Conservation (phyloP, 495 filamentous ascomycete genomes). For the Neurospora discreta region DNA sequence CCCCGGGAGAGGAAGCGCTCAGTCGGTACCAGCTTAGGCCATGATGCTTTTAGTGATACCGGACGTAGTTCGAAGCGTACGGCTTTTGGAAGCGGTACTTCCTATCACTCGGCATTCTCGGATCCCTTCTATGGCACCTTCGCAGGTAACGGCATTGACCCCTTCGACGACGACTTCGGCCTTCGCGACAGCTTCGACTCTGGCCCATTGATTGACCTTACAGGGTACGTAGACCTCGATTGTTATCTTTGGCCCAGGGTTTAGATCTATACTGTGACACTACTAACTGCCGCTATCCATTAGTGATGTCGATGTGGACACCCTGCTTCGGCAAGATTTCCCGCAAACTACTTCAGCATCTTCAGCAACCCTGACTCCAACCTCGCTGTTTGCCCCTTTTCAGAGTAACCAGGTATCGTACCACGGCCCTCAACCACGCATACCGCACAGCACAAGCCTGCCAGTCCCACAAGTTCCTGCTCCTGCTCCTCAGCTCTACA, state of each 20-base stretch:
- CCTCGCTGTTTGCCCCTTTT: background rate
- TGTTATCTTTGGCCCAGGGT: background rate
- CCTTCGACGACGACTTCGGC: background rate
- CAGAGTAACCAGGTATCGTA: background rate
- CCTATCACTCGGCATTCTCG: background rate
- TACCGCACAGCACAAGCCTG: background rate
- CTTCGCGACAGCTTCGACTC: background rate
- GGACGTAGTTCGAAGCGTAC: background rate
- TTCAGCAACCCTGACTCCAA: background rate
- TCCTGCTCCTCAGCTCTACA: background rate
- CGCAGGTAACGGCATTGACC: background rate
- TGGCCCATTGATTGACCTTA: background rate
- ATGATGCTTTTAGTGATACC: background rate
- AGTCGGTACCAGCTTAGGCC: background rate
- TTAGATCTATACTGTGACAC: background rate
- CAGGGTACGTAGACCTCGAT: background rate
- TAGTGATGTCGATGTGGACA: background rate
- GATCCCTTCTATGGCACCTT: background rate
- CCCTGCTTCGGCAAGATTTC: background rate
- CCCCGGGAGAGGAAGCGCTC: background rate
- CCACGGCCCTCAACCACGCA: background rate
- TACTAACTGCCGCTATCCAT: background rate
- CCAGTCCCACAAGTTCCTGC: background rate
- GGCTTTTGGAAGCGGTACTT: background rate
- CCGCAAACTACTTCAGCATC: background rate